These are phyloP conservation scores for Phalaenopsis hybrid DNA, from an alignment of 116 monocot species.

Conservation along the genomic window DNA sequence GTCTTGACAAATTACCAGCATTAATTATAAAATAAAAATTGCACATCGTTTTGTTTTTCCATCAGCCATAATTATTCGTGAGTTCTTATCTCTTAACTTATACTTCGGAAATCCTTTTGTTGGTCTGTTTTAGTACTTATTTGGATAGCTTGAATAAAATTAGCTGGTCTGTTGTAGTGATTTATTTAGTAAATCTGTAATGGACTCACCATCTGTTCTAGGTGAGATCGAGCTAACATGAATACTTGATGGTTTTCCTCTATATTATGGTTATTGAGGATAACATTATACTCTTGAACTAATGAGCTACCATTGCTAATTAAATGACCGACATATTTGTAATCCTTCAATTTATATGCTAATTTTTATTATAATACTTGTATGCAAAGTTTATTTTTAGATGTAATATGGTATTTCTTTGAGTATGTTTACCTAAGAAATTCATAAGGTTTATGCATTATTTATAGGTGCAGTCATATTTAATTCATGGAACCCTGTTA, in stretches of 20 bases:
- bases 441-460: not conserved
- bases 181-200: not conserved
- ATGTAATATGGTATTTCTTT: not conserved
- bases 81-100: not conserved
- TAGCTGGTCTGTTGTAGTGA: not conserved
- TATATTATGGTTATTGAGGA: not conserved
- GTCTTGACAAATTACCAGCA: not conserved
- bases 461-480: not conserved
- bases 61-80: not conserved
- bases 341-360: not conserved
- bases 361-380: not conserved
- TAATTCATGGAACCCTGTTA: not conserved
- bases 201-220: not conserved
- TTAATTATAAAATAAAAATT: not conserved
- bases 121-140: not conserved
- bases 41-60: not conserved
- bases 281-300: not conserved
- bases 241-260: not conserved
- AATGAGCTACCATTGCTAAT: not conserved
- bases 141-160: not conserved
- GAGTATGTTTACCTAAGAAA: not conserved
- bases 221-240: not conserved
- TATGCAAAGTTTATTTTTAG: not conserved
- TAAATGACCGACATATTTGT: not conserved
- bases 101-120: not conserved